These are phyloP conservation scores for Pterocarpus macrocarpus DNA, from an alignment of 306 rosid species.

Conservation along the genomic window DNA sequence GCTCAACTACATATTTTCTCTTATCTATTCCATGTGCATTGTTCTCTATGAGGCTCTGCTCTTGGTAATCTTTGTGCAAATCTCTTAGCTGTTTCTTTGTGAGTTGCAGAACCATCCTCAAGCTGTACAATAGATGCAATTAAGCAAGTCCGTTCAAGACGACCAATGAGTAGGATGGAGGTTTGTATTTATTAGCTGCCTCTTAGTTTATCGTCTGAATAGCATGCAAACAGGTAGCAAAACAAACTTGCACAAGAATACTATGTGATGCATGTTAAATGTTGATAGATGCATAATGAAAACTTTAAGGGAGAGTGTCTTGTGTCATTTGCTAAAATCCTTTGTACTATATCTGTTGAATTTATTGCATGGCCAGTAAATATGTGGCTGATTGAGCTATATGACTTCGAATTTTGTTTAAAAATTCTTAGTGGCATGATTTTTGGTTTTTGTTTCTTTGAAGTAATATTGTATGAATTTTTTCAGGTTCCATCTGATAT, in stretches of 20 bases:
- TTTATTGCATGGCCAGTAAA: constrained; percentile 15
- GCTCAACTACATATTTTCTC: constrained; percentile 38
- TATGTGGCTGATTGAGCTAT: constrained; percentile 9
- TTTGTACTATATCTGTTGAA: constrained; percentile 20
- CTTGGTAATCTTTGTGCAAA: constrained; percentile 22
- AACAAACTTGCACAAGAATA: background rate
- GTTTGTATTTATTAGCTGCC: constrained; percentile 57
- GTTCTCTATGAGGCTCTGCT: constrained; percentile 33
- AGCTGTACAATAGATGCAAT: constrained; percentile 83
- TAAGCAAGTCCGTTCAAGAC: constrained; percentile 77
- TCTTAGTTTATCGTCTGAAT: constrained; percentile 13
- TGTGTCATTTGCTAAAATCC: background rate
- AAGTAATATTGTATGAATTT: constrained; percentile 41
- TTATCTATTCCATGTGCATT: constrained; percentile 32
- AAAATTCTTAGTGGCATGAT: constrained; percentile 25
- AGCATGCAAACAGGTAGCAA: constrained; percentile 12
- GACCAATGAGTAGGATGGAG: constrained; percentile 99
- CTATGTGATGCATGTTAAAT: background rate
- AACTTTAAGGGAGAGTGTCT: background rate
- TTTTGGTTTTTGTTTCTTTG: constrained; percentile 16
- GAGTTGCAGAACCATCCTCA: constrained; percentile 67
- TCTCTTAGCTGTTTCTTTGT: constrained; percentile 36
- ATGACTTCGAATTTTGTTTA: constrained; percentile 23
- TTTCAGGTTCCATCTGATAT: constrained; percentile 86
- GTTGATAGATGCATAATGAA: constrained; percentile 6